A percentile compares a stretch with the other conserved stretches of the same genome.
phyloP scores from a whole-genome alignment of 345 rosid genomes.

The Gynandropsis gynandra region DNA sequence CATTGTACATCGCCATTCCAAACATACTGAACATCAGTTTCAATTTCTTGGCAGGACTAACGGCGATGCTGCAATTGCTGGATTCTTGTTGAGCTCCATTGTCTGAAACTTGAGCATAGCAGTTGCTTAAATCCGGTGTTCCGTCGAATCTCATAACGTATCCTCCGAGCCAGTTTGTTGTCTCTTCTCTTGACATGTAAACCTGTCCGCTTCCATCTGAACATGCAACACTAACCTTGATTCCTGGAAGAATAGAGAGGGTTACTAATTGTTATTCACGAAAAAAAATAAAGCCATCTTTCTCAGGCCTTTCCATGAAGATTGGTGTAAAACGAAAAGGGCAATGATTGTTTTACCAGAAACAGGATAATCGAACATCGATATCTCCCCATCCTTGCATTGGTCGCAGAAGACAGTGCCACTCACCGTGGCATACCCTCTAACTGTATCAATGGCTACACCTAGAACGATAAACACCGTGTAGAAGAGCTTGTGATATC shows the following conservation, averaged over 20 bases:
- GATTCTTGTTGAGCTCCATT: conserved; percentile 31
- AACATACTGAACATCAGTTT: conserved; percentile 47
- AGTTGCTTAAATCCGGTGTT: conserved; percentile 61
- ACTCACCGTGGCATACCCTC: conserved; percentile 50
- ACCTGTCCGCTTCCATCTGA: conserved; percentile 46
- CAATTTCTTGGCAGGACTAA: conserved; percentile 58
- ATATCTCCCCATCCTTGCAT: conserved; percentile 74
- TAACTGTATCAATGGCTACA: conserved; percentile 38
- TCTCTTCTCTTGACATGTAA: conserved; percentile 63
- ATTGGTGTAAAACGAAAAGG: not conserved
- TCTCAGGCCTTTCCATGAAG: not conserved
- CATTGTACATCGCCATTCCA: conserved; percentile 43
- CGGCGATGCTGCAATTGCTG: conserved; percentile 39
- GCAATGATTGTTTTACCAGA: conserved; percentile 32
- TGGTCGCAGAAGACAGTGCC: conserved; percentile 87
- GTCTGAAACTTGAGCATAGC: conserved; percentile 57
- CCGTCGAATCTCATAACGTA: conserved; percentile 70
- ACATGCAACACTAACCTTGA: conserved; percentile 53
- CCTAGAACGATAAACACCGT: conserved; percentile 38
- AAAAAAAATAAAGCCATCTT: no score
- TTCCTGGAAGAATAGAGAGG: conserved; percentile 41
- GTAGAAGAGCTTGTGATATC: conserved; percentile 30
- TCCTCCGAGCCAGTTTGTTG: conserved; percentile 59
- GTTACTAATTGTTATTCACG: no score
- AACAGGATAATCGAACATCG: conserved; percentile 74